A percentile compares a stretch with the other conserved stretches of the same genome.
These are phyloP conservation scores for Drechslerella coelobrocha DNA, from an alignment of 2,329 filamentous ascomycete genomes.

Conservation along the genomic window DNA sequence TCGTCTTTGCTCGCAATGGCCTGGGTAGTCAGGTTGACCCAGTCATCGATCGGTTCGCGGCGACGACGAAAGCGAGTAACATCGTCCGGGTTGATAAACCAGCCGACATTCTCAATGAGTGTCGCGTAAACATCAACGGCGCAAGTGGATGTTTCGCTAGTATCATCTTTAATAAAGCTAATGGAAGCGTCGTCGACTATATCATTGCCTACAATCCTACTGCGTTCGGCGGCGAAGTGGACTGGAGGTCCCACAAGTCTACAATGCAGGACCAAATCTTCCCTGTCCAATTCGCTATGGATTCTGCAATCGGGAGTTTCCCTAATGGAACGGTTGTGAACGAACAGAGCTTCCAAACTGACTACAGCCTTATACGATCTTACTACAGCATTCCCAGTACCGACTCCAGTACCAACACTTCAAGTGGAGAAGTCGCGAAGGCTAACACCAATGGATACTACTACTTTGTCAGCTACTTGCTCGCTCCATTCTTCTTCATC, in stretches of 20 bases:
- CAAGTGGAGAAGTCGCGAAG: conserved; percentile 19
- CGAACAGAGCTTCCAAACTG: conserved; percentile 69
- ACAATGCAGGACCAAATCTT: conserved; percentile 75
- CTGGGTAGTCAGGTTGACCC: conserved; percentile 56
- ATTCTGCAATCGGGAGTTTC: conserved; percentile 49
- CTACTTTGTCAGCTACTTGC: conserved; percentile 21
- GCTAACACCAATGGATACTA: conserved; percentile 39
- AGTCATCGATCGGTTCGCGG: conserved; percentile 47
- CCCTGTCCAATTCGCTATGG: conserved; percentile 42
- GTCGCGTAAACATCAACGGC: conserved; percentile 69
- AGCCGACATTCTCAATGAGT: conserved; percentile 67
- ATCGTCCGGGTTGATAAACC: conserved; percentile 31
- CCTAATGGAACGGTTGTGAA: conserved; percentile 75
- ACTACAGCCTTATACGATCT: conserved; percentile 69
- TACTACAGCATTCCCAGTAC: conserved; percentile 59
- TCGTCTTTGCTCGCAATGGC: conserved; percentile 81
- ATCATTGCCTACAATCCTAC: conserved; percentile 77
- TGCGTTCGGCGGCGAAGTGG: conserved; percentile 62
- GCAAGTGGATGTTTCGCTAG: conserved; percentile 76
- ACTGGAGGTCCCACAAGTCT: conserved; percentile 67
- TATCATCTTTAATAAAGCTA: conserved; percentile 69
- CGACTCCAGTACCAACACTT: background rate
- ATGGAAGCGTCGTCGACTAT: conserved; percentile 79
- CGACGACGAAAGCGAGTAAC: conserved; percentile 11
- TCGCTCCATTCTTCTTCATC: conserved; percentile 74